Evolutionary conservation across 371 early-diverging fungal species (phyloP), one percentile per base, ranked within the genome.

Genomic region (Lichtheimia corymbifera): DNA sequence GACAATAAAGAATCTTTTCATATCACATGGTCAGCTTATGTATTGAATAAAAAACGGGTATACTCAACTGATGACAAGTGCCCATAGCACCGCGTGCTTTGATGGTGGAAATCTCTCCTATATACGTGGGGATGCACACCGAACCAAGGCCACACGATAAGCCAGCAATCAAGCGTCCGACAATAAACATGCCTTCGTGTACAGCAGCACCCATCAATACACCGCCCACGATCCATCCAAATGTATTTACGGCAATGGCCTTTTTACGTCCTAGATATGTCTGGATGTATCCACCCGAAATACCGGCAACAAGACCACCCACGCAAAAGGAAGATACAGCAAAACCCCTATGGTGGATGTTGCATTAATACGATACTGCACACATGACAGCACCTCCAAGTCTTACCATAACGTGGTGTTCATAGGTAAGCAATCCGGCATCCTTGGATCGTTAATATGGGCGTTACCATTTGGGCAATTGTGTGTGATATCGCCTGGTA

Each of bases 111-210:
- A 93, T 83, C 59, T 93, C 91, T 6, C 86, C 85, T 28, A 95
- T 81, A 62, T 94, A 96, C 2, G 87, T 82, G 0, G 95, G 90
- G 2, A 90, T 85, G n/a, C 83, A 83, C 24, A 87, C 86, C 43
- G 91, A 86, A 14, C 88, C 85, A 2, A 89, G 69, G 14, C 96
- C 96, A 17, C 90, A 83, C 2, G 85, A 93, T 49, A 72, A 51
- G 43, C 72, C 72, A 18, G 54, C 42, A 27, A 72, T 55, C 13
- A 72, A 49, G 50, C 72, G 72, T 2, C 68, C 72, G 50, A 68
- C 40, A 20, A 67, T 63, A 50, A 73, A 70, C 64, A 69, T 64
- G 5, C 55, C 63, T 15, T 61, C 43, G 17, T 63, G 47, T 14
- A 62, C 59, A 0, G 56, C 73, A 4, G 85, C 61, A 11, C 79